These are phyloP conservation scores for Claviceps sp. DNA, from an alignment of 2,329 filamentous ascomycete genomes.

Conservation along the genomic window DNA sequence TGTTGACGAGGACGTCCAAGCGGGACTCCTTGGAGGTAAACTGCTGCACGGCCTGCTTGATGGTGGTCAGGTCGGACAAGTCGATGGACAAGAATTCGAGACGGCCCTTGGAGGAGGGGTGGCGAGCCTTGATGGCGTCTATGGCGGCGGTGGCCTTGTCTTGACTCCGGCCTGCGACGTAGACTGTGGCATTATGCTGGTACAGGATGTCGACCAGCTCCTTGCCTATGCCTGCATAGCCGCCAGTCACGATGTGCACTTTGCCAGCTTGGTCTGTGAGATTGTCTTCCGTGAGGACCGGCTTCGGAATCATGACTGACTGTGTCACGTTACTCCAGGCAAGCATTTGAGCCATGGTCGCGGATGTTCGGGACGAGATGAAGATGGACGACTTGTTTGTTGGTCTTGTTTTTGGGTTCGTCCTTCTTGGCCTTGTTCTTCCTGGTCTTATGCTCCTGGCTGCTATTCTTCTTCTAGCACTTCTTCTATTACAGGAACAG, in stretches of 20 bases:
- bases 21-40: conserved; percentile 18
- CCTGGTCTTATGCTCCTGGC: too few relatives aligned
- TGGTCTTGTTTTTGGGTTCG: too few relatives aligned
- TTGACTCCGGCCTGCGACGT: conserved; percentile 35
- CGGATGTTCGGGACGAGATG: not conserved
- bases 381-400: too few relatives aligned
- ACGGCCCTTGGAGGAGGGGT: conserved; percentile 23
- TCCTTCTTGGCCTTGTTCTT: too few relatives aligned
- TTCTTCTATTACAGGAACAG: too few relatives aligned
- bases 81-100: conserved; percentile 34
- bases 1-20: conserved; percentile 30
- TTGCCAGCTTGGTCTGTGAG: conserved; percentile 8
- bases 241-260: conserved; percentile 38
- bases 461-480: too few relatives aligned
- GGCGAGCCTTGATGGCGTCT: conserved; percentile 22
- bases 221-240: conserved; percentile 32
- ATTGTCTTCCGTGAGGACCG: conserved; percentile 4
- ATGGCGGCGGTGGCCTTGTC: conserved; percentile 34
- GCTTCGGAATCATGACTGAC: conserved; percentile 4
- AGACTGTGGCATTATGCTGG: conserved; percentile 38
- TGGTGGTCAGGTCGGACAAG: conserved; percentile 23
- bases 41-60: conserved; percentile 18
- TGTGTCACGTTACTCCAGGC: not conserved
- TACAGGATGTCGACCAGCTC: conserved; percentile 42
- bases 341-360: not conserved